These are phyloP conservation scores for Liriodendron chinense DNA, from an alignment of 164 flowering plant species.

Conservation along the genomic window DNA sequence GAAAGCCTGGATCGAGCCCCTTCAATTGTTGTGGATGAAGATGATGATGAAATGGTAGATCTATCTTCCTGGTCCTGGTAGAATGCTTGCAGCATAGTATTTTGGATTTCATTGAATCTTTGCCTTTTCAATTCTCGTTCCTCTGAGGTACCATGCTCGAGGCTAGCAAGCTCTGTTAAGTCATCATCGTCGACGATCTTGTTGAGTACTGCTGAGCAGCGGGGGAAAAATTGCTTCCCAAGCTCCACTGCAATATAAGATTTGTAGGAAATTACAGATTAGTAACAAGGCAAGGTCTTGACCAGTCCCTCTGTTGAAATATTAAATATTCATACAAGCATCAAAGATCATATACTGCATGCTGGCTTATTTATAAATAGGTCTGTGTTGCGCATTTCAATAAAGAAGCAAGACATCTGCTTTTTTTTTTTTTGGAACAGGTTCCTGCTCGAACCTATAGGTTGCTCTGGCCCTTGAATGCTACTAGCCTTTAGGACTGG, in stretches of 20 bases:
- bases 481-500: too few relatives aligned
- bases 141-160: constrained; percentile 35
- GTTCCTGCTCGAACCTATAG: too few relatives aligned
- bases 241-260: constrained; percentile 55
- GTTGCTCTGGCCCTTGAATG: too few relatives aligned
- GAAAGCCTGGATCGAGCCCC: neutral
- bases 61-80: constrained; percentile 62
- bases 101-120: constrained; percentile 67
- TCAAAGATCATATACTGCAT: too few relatives aligned
- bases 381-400: too few relatives aligned
- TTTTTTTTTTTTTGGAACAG: too few relatives aligned
- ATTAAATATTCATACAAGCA: too few relatives aligned
- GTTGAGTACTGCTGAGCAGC: constrained; percentile 73
- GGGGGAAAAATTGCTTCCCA: constrained; percentile 82
- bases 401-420: too few relatives aligned
- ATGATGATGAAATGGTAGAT: constrained; percentile 37
- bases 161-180: constrained; percentile 43
- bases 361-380: too few relatives aligned
- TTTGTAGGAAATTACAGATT: neutral
- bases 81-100: constrained; percentile 54
- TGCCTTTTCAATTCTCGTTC: constrained; percentile 47
- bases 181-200: constrained; percentile 76
- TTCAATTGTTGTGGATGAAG: constrained; percentile 27
- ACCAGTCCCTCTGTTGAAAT: too few relatives aligned
- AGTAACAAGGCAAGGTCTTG: neutral